These are phyloP conservation scores for Penicillium sp. DNA, from an alignment of 2,329 filamentous ascomycete species.

Conservation along the genomic window DNA sequence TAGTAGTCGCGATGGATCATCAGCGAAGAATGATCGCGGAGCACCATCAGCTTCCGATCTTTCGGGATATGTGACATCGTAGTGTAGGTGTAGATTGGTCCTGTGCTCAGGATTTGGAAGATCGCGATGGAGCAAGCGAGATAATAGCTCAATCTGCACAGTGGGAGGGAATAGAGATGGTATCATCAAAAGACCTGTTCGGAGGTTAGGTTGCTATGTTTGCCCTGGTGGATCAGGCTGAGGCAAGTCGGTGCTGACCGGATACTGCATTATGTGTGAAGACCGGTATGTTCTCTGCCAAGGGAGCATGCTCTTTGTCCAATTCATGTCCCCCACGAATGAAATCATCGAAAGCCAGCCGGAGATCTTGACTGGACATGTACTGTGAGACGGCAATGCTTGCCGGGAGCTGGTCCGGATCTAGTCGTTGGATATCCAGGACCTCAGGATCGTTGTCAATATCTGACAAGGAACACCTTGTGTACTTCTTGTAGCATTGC, in stretches of 20 bases:
- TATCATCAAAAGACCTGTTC: conserved; percentile 73
- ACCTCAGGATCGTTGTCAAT: conserved; percentile 60
- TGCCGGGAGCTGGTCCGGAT: conserved; percentile 32
- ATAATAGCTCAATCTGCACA: conserved; percentile 70
- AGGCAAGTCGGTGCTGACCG: conserved; percentile 33
- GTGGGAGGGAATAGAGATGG: conserved; percentile 71
- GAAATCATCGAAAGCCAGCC: conserved; percentile 37
- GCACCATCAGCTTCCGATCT: conserved; percentile 4
- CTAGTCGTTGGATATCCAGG: conserved; percentile 54
- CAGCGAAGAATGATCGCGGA: conserved; percentile 56
- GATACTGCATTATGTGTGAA: conserved; percentile 39
- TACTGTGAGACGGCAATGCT: conserved; percentile 32
- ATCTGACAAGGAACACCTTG: conserved; percentile 58
- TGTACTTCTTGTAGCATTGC: conserved; percentile 73
- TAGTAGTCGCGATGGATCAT: conserved; percentile 42
- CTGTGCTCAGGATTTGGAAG: conserved; percentile 72
- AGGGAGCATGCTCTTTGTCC: conserved; percentile 15
- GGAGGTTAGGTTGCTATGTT: conserved; percentile 27
- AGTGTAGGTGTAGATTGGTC: conserved; percentile 89
- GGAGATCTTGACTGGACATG: conserved; percentile 33
- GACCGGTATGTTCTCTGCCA: conserved; percentile 36
- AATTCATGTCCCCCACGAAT: conserved; percentile 17
- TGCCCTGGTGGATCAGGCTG: conserved; percentile 8
- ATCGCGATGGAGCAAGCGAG: conserved; percentile 74
- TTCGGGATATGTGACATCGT: conserved; percentile 65